Conservation (phyloP, 345 rosid genomes). For the Gynandropsis gynandra region DNA sequence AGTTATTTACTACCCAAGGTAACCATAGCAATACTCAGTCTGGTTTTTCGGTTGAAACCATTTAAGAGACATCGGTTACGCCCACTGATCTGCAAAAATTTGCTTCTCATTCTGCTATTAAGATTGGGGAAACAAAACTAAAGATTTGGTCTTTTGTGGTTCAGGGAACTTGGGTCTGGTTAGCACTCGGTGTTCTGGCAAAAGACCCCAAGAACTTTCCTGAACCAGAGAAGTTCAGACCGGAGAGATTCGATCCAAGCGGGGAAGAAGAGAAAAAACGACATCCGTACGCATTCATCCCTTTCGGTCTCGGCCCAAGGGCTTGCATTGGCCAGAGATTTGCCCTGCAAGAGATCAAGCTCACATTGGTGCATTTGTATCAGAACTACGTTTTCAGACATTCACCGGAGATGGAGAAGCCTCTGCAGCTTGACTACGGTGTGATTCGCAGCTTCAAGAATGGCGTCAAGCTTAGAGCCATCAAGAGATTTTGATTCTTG, state of each 20-base stretch:
- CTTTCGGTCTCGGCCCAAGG: constrained; percentile 91
- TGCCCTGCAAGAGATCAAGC: constrained; percentile 70
- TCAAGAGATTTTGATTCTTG: constrained; percentile 45
- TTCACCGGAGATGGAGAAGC: constrained; percentile 74
- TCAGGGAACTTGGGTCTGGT: constrained; percentile 95
- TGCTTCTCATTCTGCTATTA: not conserved
- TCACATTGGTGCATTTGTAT: constrained; percentile 63
- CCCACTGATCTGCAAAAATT: not conserved
- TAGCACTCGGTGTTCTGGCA: constrained; percentile 79
- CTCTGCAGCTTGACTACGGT: constrained; percentile 67
- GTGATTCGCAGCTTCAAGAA: constrained; percentile 77
- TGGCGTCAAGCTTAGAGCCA: constrained; percentile 65
- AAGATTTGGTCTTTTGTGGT: not conserved
- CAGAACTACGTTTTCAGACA: constrained; percentile 57
- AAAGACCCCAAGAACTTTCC: constrained; percentile 88
- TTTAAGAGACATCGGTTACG: constrained; percentile 9
- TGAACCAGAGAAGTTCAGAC: constrained; percentile 74
- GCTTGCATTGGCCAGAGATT: constrained; percentile 85
- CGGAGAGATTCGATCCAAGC: constrained; percentile 72
- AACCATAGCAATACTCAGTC: constrained; percentile 1
- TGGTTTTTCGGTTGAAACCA: not conserved
- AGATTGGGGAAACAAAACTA: not conserved
- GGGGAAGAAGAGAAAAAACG: constrained; percentile 73
- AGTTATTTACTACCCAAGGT: constrained; percentile 86
- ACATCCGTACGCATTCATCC: constrained; percentile 79